Base-by-base conservation (phyloP, 2,329 filamentous ascomycete species). In the Penicillium sp. region DNA sequence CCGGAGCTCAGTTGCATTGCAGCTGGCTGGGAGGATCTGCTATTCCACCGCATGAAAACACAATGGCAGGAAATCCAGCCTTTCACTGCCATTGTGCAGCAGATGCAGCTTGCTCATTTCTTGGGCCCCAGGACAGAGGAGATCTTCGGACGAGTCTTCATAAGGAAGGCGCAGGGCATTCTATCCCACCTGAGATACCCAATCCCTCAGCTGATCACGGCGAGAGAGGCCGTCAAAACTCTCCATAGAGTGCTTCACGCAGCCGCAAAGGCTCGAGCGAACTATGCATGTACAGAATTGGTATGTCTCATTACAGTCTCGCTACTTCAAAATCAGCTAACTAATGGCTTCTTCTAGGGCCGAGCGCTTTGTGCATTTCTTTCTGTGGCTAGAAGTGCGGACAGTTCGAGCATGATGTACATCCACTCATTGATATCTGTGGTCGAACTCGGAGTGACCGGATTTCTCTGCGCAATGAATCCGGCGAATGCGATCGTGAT, bases 401-500 rank as follows among this genome's bases (percentile, higher is more conserved):
- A 40, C 5, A 24, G 33, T 1, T 21, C 54, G 2, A 24, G 28
- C 3, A 34, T 57, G 18, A 11, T 26, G 3, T 40, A 36, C 1
- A 37, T 60, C 14, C 58, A 60, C 21, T 39, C 58, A 2, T 19
- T 60, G 9, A 29, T 59, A 9, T 56, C 52, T 19, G 43, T 62
- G 13, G 18, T 61, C 6, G 60, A 62, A 19, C 44, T 62, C 26
- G 43, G 40, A 43, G 19, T 31, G 36, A n/a, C 54, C 50, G 29
- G 52, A 56, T 23, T 28, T 59, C 48, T 61, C 28, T 57, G 51
- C 26, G 33, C 56, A 5, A 37, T 51, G 13, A 61, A 53, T 39
- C 51, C 54, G 16, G 48, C 34, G 3, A 54, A 21, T 24, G 56
- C 54, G 3, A 48, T 59, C 8, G 45, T 51, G 3, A 18, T 61